Base-by-base conservation (phyloP, 164 flowering plant species). In the Annona squamosa region DNA sequence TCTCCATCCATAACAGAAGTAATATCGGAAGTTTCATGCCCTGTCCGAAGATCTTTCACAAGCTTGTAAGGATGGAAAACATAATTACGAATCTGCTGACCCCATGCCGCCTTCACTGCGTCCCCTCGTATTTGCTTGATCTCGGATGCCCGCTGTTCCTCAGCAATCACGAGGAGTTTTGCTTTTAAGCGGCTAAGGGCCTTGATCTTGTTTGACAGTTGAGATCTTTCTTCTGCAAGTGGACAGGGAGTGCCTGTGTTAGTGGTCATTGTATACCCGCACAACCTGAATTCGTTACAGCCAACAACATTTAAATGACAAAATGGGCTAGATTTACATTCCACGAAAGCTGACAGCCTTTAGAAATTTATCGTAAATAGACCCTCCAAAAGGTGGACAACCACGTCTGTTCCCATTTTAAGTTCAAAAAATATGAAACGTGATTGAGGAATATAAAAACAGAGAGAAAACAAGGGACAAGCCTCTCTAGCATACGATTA, bases 1-100 rank as follows among this genome's bases (percentile, higher is more conserved):
- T 93, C 99, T 1, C 99, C 99, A 82, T 91, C 99, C 99, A 96
- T 93, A n/a, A 96, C 95, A 44, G 95, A 87, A 57, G 89, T 26
- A 1, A 93, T 81, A 63, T 96, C 95, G 1, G 98, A 84, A 47
- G 97, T 91, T 81, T 93, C 97, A 4, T 77, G 61, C 26, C 97
- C 97, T 17, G 97, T 90, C 63, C 99, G 73, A 1, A 92, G 88
- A 77, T 96, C 99, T 74, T 96, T 96, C 41, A 96, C 99, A 3
- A 96, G 91, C 81, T 96, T 96, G 90, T 96, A 96, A 0, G 99
- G 99, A 83, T 96, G 99, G 78, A 96, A 96, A 6, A 96, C 97
- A 63, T 96, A 96, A 77, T 93, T 93, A 18, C 99, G 76, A 67
- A 96, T 96, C 81, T 96, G 99, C 78, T 93, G 98, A 1, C 99